Base-by-base conservation (phyloP, 306 rosid species). In the Rubus idaeus region DNA sequence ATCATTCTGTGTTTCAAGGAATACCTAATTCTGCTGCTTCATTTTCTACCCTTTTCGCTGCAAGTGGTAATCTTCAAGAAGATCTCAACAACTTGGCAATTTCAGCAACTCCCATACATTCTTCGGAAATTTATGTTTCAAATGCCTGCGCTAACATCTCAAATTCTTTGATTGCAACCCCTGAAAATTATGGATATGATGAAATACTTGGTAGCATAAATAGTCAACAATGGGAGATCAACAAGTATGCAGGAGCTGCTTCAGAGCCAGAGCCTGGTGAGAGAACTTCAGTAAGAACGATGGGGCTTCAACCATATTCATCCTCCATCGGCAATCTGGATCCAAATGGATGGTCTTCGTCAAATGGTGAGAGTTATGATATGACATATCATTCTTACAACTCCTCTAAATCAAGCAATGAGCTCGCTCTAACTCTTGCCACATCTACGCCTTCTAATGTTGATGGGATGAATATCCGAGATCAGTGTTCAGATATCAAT, bases 391-490 rank as follows among this genome's bases (percentile, higher is more conserved):
- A 77, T 61, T 74, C 79, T 40, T 74, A 83, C 75, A 81, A 78
- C 68, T 83, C 80, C 30, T 79, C 90, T 0, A 84, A 82, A 41
- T 79, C 86, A 62, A 82, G 85, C 11, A 93, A 90, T 12, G 90
- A 87, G 65, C 93, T 91, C 18, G 86, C 98, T 16, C 74, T 91
- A 6, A 87, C 91, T 73, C 89, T 91, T 42, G 90, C 93, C 35
- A 85, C 93, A 20, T 86, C 96, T 64, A 79, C 76, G 39, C 83
- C 83, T 44, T 61, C 83, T 44, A 60, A 26, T 14, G 45, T 60
- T 35, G 71, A 62, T 17, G 86, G 84, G 58, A 78, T 82, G 51
- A 52, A 74, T 20, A 60, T 81, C 70, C 74, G 70, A 2, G 91
- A 85, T 66, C 96, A 83, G 60, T 84, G 87, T 79, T 79, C 90